Evolutionary conservation across 1,284 basidiomycete species (phyloP), one percentile per base, ranked within the genome.

Genomic region (Phenoliferia sp.): DNA sequence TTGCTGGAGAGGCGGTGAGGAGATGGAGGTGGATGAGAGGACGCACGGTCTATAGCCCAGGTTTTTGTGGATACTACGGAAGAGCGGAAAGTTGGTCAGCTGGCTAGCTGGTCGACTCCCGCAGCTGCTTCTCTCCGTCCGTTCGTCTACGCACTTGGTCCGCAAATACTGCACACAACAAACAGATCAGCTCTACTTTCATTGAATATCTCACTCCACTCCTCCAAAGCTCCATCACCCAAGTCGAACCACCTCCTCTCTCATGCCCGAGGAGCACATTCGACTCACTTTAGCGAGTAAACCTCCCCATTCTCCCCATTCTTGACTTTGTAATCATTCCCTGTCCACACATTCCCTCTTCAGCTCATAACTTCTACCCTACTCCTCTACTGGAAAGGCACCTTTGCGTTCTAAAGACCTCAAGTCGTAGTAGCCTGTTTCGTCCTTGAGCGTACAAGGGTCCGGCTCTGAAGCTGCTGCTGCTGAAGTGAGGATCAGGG

Each of bases 41-140:
- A 19, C 59, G 19, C 31, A 65, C 68, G 56, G 17, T 67, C 62
- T 17, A 58, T 64, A 6, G 68, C 83, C 83, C 86, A 89, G 0
- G 83, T 79, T 32, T 90, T 86, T 15, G 80, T 81, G 31, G 77
- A 77, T 0, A 89, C 83, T 81, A 26, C 36, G 57, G 5, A 84
- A 84, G 57, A 77, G 78, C 63, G 86, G 78, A 17, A 3, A 3
- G 64, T 82, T 78, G 73, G 39, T 6, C 69, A 66, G 68, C 56
- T 50, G 52, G 39, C 26, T 33, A 29, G 2, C 35, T 5, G 12
- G 33, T 16, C 39, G 22, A 22, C 22, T 22, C 39, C 12, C 39
- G 39, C 39, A 22, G 12, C 39, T 22, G 39, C 22, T 44, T 44
- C 39, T 12, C 12, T 44, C 12, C 39, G 39, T 12, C 39, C 12